Conservation (phyloP, 1,284 basidiomycete species). For the Coniophora puteana region DNA sequence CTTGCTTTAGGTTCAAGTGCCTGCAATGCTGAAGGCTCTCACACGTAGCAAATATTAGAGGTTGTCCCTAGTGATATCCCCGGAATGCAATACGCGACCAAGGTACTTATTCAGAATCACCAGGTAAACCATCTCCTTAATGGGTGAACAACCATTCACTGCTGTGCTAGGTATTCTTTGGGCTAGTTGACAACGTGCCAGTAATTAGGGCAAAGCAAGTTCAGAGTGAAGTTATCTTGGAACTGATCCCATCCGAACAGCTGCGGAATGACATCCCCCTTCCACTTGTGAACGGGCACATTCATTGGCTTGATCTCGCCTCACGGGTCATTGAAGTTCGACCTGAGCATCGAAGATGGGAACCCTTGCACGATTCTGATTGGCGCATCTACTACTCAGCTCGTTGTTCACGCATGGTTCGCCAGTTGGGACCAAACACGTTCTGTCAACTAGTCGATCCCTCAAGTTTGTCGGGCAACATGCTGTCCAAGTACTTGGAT, state of each 20-base stretch:
- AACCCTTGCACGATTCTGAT: constrained; percentile 6
- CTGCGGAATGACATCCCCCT: constrained; percentile 36
- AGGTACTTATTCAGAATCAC: constrained; percentile 4
- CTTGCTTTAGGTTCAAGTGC: neutral
- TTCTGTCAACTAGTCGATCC: no score
- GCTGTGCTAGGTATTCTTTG: constrained; percentile 27
- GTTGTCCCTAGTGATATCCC: constrained; percentile 18
- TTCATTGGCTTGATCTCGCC: constrained; percentile 36
- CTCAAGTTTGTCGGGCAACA: no score
- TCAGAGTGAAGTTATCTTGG: constrained; percentile 11
- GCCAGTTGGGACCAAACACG: no score
- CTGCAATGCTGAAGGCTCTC: constrained; percentile 3
- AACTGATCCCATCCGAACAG: constrained; percentile 33
- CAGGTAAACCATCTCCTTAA: constrained; percentile 8
- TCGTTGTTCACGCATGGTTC: no score
- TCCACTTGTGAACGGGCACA: constrained; percentile 27
- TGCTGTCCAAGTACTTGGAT: no score
- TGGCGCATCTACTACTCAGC: no score
- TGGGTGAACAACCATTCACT: neutral
- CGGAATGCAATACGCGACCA: constrained; percentile 19
- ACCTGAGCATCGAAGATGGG: constrained; percentile 25
- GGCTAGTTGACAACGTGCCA: constrained; percentile 19
- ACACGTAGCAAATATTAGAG: constrained; percentile 13
- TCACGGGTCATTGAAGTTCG: constrained; percentile 34
- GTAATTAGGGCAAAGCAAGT: constrained; percentile 26